These are phyloP conservation scores for Diaporthe citri DNA, from an alignment of 2,329 filamentous ascomycete species.

Conservation along the genomic window DNA sequence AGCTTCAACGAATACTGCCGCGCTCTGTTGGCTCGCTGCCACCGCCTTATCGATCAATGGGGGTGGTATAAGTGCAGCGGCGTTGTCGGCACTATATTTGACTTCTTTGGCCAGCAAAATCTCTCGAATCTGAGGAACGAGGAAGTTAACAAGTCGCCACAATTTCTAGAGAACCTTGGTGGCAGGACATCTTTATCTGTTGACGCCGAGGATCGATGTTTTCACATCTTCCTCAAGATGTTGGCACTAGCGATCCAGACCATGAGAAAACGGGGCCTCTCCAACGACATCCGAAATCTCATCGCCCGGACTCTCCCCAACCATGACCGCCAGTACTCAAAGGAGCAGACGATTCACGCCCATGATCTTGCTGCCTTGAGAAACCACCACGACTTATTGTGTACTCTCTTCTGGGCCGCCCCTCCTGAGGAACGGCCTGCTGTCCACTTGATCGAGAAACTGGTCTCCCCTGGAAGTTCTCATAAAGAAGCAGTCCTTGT, in stretches of 20 bases:
- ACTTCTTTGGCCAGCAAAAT: slow-evolving; percentile 75
- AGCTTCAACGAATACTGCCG: slow-evolving; percentile 77
- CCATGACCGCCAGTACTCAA: slow-evolving; percentile 73
- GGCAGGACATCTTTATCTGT: slow-evolving; percentile 60
- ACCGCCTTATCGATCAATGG: slow-evolving; percentile 74
- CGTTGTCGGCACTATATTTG: slow-evolving; percentile 73
- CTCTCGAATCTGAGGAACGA: slow-evolving; percentile 75
- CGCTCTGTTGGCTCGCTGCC: slow-evolving; percentile 70
- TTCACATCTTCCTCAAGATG: slow-evolving; percentile 76
- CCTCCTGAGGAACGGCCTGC: slow-evolving; percentile 67
- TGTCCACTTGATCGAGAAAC: slow-evolving; percentile 67
- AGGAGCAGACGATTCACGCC: slow-evolving; percentile 71
- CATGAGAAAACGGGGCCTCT: slow-evolving; percentile 59
- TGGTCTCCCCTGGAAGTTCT: slow-evolving; percentile 70
- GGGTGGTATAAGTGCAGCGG: slow-evolving; percentile 71
- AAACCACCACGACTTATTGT: slow-evolving; percentile 78
- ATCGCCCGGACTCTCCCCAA: slow-evolving; percentile 74
- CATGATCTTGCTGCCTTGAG: slow-evolving; percentile 73
- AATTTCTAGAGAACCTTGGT: slow-evolving; percentile 70
- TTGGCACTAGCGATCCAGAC: slow-evolving; percentile 69
- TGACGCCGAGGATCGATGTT: slow-evolving; percentile 70
- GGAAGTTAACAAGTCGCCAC: slow-evolving; percentile 70
- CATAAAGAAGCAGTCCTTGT: slow-evolving; percentile 77
- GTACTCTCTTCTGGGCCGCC: slow-evolving; percentile 74
- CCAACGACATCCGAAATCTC: slow-evolving; percentile 72